Evolutionary conservation across 139 green algal species (phyloP), one percentile per base, ranked within the genome.

Genomic region (Spirogloea muscicola): DNA sequence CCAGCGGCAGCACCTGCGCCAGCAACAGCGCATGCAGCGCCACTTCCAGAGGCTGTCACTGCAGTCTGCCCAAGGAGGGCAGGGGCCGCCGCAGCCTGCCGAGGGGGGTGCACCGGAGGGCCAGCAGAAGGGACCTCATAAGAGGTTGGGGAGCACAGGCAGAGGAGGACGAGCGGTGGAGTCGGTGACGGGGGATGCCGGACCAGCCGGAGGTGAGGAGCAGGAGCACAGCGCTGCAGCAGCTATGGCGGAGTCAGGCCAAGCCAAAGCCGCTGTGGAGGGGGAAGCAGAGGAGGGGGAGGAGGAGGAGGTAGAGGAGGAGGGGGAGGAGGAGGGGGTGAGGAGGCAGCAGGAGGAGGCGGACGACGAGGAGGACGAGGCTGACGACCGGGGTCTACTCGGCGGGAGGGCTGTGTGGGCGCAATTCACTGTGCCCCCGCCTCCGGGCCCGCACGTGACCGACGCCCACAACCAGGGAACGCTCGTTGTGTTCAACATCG

Each of bases 401-500:
- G 27, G 2, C 3, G 69, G 69, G 16, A 31, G 69, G 18, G 69
- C 64, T 42, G 69, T 78, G 40, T 77, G 69, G 62, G 69, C 69
- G 38, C 69, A 78, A 40, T 68, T 57, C 7, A 76, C 9, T 33
- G 13, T 68, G 25, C 52, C 48, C 13, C 13, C 29, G 63, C 59
- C 60, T 9, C 13, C 57, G 27, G 68, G 33, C 2, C 58, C 68
- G 29, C 59, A 76, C 37, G 58, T 42, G 59, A 9, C 13, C 7
- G 38, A 21, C 13, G 59, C 33, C 25, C 62, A 75, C 37, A 82
- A 82, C 16, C 84, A 94, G 87, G 93, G 91, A 34, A 89, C 82
- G 25, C 79, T 97, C 10, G 84, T 92, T 13, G 80, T 96, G 2
- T 94, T 89, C 67, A 91, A 92, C 51, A 67, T 95, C 27, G 89